Conservation (phyloP, 257 asterid species). For the Fraxinus excelsior region DNA sequence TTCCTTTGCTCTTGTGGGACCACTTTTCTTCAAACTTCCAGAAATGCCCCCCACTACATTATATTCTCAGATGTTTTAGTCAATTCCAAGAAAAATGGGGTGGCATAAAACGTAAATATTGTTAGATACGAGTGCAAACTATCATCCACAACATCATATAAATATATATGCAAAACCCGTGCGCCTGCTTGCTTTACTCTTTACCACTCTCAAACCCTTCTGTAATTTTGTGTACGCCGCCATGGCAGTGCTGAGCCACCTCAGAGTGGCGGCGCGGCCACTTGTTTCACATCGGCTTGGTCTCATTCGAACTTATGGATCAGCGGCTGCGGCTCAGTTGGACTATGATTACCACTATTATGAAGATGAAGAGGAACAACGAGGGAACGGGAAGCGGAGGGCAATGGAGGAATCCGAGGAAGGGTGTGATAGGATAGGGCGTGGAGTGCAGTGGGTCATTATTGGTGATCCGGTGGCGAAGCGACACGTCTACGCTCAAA, state of each 20-base stretch:
- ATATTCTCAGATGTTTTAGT: no score
- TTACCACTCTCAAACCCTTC: conserved; percentile 20
- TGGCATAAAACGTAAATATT: conserved; percentile 32
- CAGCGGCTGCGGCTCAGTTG: conserved; percentile 72
- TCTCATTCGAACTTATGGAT: conserved; percentile 49
- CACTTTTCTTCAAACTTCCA: not conserved
- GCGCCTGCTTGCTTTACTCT: conserved; percentile 24
- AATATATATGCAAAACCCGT: conserved; percentile 23
- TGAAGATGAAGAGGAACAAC: conserved; percentile 32
- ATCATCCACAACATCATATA: not conserved
- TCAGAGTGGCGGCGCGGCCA: conserved; percentile 46
- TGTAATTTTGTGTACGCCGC: conserved; percentile 23
- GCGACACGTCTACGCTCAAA: conserved; percentile 76
- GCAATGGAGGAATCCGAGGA: conserved; percentile 55
- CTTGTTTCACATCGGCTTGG: conserved; percentile 18
- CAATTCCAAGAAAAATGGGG: not conserved
- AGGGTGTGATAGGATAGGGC: conserved; percentile 49
- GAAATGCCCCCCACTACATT: no score
- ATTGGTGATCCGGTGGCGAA: conserved; percentile 81
- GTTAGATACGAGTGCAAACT: conserved; percentile 2
- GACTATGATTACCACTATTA: conserved; percentile 46
- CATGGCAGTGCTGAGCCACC: conserved; percentile 67
- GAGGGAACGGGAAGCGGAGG: conserved; percentile 14
- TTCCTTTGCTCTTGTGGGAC: no score
- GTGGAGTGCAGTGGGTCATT: conserved; percentile 94